Percentiles rank a stretch among this genome's conserved stretches.
Conservation (phyloP, 2,329 filamentous ascomycete species). For the Colletotrichum lini region DNA sequence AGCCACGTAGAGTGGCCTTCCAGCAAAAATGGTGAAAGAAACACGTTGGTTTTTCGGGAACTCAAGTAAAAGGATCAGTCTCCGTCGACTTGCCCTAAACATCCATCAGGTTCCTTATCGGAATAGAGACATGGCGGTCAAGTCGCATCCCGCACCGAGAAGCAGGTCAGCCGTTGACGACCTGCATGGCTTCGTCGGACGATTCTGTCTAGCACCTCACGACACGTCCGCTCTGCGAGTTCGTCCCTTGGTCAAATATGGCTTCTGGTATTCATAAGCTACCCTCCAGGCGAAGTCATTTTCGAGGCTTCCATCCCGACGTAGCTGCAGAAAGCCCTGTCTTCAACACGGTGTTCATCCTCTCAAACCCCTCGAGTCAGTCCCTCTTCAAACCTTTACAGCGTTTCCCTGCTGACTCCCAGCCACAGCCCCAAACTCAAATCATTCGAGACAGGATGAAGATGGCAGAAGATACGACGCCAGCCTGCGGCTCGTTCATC, state of each 20-base stretch:
- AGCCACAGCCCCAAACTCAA: slow-evolving; percentile 22
- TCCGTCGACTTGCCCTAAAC: too few relatives aligned
- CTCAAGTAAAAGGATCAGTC: too few relatives aligned
- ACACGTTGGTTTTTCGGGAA: too few relatives aligned
- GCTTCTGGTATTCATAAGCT: slow-evolving; percentile 1
- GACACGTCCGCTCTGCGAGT: not conserved
- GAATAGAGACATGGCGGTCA: too few relatives aligned
- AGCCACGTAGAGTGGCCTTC: too few relatives aligned
- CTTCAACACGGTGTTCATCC: not conserved
- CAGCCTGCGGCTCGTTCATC: slow-evolving; percentile 33
- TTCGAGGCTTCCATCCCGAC: not conserved
- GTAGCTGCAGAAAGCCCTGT: not conserved
- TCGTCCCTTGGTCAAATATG: not conserved
- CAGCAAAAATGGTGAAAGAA: too few relatives aligned
- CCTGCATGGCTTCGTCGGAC: too few relatives aligned
- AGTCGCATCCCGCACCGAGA: too few relatives aligned
- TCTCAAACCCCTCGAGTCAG: slow-evolving; percentile 4
- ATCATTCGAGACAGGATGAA: slow-evolving; percentile 13
- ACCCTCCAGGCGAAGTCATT: not conserved
- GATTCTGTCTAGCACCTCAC: not conserved
- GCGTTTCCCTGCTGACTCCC: not conserved
- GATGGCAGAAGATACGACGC: slow-evolving; percentile 17
- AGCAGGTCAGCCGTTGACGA: too few relatives aligned
- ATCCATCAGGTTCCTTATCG: too few relatives aligned
- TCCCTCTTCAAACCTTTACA: not conserved